Evolutionary conservation across 1,284 basidiomycete species (phyloP), one percentile per base, ranked within the genome.

Genomic region (Cystobasidium pallidum): DNA sequence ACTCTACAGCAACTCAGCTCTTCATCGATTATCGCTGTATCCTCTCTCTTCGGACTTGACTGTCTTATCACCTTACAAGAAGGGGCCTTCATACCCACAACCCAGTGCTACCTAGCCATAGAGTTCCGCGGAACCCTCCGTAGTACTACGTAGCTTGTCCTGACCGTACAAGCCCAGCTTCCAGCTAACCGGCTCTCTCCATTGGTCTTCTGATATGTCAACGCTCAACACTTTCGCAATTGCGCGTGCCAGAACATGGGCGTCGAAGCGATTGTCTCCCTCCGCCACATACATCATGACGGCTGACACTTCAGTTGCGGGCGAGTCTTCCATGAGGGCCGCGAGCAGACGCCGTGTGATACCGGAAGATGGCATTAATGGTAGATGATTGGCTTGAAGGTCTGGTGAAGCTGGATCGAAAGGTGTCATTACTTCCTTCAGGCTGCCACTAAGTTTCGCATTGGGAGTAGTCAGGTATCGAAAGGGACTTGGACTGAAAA

Each of bases 251-350:
- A 71, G 45, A 2, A 71, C 59, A 49, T 71, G 68, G 4, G 68
- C 59, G 34, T 71, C 68, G 52, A 51, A 71, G 26, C 59, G 68
- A 47, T 71, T 71, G 51, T 71, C 68, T 17, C 68, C 68, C 28
- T 71, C 68, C 11, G 68, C 68, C 3, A 71, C 68, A 39, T 47
- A 64, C 68, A 71, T 71, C 45, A 64, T n/a, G 1, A 63, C 28
- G 1, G 61, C 68, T 32, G 59, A 51, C 2, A 57, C 19, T 32
- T 39, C 34, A 3, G 19, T 30, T 11, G 1, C 10, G 8, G 59
- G 26, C 2, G 49, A 30, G 2, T 59, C 36, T 21, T 59, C 43
- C 6, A 43, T 17, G 17, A 71, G 52, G 19, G 59, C 28, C 4
- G 68, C 55, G 3, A 71, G 49, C 39, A 71, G 49, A 13, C 68